Percentiles rank a stretch among this genome's conserved stretches.
Conservation (phyloP, 225 moss, liverwort and hornwort species). For the Sphagnum tenellum region DNA sequence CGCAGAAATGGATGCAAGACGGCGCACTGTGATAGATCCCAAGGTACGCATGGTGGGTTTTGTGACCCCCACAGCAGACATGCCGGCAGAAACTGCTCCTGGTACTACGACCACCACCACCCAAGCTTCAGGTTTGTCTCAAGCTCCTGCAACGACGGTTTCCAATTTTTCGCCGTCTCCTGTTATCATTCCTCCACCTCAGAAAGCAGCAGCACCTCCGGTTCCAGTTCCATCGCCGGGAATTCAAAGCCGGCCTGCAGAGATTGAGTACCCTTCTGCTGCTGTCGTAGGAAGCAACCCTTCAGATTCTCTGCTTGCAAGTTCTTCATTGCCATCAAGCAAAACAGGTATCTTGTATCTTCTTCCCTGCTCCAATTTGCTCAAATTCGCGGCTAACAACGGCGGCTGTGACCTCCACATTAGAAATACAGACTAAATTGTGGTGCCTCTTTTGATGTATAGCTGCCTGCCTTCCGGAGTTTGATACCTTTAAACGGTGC, state of each 20-base stretch:
- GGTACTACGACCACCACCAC: no score
- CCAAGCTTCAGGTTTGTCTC: no score
- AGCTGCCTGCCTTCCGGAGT: no score
- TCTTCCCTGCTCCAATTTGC: not conserved
- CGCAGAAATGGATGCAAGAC: slow-evolving; percentile 58
- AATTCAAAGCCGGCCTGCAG: slow-evolving; percentile 25
- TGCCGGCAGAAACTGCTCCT: slow-evolving; percentile 1
- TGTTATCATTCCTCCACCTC: slow-evolving; percentile 56
- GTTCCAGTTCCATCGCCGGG: slow-evolving; percentile 31
- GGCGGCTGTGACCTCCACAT: not conserved
- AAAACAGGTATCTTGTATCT: slow-evolving; percentile 36
- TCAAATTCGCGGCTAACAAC: not conserved
- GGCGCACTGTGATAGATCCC: slow-evolving; percentile 66
- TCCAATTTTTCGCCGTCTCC: slow-evolving; percentile 42
- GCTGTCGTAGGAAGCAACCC: slow-evolving; percentile 41
- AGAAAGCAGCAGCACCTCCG: slow-evolving; percentile 18
- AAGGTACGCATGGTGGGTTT: slow-evolving; percentile 90
- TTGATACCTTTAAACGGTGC: no score
- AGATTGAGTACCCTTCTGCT: slow-evolving; percentile 28
- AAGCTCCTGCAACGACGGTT: no score
- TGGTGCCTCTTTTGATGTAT: not conserved
- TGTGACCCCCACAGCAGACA: slow-evolving; percentile 65
- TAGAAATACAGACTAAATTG: not conserved
- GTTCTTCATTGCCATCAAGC: slow-evolving; percentile 53
- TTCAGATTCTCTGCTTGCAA: slow-evolving; percentile 37